Conservation (phyloP, 2,329 filamentous ascomycete genomes). For the Bisporella sp. region DNA sequence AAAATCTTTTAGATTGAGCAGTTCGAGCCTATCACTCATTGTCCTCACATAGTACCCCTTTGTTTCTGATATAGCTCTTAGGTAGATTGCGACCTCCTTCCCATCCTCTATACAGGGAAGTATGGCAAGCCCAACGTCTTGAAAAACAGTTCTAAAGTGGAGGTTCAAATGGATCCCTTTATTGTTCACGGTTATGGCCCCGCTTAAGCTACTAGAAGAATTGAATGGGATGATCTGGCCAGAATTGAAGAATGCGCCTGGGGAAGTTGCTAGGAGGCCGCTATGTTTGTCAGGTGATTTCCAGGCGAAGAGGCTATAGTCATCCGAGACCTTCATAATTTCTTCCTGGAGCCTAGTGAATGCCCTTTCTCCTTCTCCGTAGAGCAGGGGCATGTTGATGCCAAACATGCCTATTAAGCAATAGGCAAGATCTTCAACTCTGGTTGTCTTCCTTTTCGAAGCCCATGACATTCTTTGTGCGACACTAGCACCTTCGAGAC, state of each 20-base stretch:
- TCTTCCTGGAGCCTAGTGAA: slow-evolving; percentile 31
- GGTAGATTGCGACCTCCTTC: neutral
- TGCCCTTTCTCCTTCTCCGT: slow-evolving; percentile 30
- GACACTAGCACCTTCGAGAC: slow-evolving; percentile 30
- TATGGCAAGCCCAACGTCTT: neutral
- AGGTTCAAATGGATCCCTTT: neutral
- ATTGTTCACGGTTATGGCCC: neutral
- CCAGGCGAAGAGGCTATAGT: slow-evolving; percentile 30
- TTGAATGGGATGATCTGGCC: neutral
- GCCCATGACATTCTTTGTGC: slow-evolving; percentile 4
- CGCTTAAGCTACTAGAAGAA: neutral
- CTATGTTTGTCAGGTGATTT: neutral
- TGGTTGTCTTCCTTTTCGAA: slow-evolving; percentile 21
- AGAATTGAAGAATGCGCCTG: neutral
- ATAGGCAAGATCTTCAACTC: slow-evolving; percentile 30
- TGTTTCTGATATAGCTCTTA: neutral
- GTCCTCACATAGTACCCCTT: neutral
- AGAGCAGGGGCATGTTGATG: slow-evolving; percentile 31
- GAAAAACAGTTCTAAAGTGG: neutral
- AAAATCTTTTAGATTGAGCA: neutral
- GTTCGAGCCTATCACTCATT: neutral
- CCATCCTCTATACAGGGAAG: neutral
- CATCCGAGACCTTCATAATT: slow-evolving; percentile 27
- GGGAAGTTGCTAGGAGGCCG: neutral
- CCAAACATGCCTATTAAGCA: slow-evolving; percentile 30